Base-by-base conservation (phyloP, 495 filamentous ascomycete genomes). In the Podospora appendiculata region DNA sequence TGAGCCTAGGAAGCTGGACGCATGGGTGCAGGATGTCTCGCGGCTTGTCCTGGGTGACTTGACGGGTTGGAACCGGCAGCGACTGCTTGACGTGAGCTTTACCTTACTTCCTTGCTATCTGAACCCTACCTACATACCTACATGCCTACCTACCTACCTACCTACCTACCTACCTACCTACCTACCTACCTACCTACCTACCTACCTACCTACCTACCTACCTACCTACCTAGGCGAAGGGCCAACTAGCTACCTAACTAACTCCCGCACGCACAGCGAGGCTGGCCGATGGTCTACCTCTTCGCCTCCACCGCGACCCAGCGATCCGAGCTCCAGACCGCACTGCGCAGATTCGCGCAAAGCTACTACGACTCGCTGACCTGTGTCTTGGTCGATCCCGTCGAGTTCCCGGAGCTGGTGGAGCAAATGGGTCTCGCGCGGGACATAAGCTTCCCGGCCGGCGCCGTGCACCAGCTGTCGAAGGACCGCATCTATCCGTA, bases 201-300 rank as follows among this genome's bases (percentile, higher is more conserved):
- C n/a, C n/a, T n/a, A n/a, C n/a, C n/a, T n/a, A n/a, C n/a, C n/a
- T n/a, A n/a, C n/a, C n/a, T n/a, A n/a, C n/a, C n/a, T n/a, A n/a
- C n/a, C n/a, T n/a, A n/a, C n/a, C n/a, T n/a, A n/a, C n/a, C n/a
- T n/a, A n/a, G n/a, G n/a, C n/a, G n/a, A n/a, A n/a, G n/a, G n/a
- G n/a, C n/a, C n/a, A n/a, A n/a, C 8, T 43, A 42, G 4, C 44
- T 6, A 16, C 8, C 16, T 12, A 39, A 41, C 16, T 1, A 32
- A 25, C 16, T 2, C 48, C 34, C 16, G 38, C n/a, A 16, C 39
- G 16, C 17, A 8, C 45, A 74, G 69, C 56, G 58, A 13, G 63
- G 58, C 1, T 71, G 68, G 62, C 67, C 71, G 1, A 68, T 74
- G 40, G 56, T 70, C 40, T 76, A 76, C 53, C 55, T 76, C 51